Evolutionary conservation across 2,329 filamentous ascomycete genomes (phyloP).

Genomic region (Lasiodiplodia sp.): DNA sequence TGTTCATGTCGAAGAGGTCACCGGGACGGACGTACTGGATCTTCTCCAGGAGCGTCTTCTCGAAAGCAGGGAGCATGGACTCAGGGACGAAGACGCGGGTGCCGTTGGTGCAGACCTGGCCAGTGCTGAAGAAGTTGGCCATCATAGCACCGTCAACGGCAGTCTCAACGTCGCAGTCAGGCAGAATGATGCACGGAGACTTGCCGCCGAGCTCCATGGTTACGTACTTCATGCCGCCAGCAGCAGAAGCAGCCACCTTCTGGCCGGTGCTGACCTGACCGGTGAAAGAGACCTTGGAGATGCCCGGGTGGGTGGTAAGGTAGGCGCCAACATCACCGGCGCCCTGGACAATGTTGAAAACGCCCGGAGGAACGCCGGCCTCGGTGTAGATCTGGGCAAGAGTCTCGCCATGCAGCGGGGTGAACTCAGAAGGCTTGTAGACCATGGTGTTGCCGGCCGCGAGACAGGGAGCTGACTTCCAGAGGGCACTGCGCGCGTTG

Average conservation of each 20-base stretch:
- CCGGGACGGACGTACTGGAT: slow-evolving; percentile 75
- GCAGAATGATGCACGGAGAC: slow-evolving; percentile 79
- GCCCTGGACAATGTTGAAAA: slow-evolving; percentile 76
- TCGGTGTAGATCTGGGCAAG: slow-evolving; percentile 79
- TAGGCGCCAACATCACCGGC: slow-evolving; percentile 79
- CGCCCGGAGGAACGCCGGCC: slow-evolving; percentile 79
- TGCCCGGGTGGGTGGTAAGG: slow-evolving; percentile 72
- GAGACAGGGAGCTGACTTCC: slow-evolving; percentile 87
- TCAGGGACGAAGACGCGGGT: slow-evolving; percentile 84
- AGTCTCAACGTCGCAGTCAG: slow-evolving; percentile 77
- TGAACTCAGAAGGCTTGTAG: slow-evolving; percentile 89
- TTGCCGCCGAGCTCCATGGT: slow-evolving; percentile 94
- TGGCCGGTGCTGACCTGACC: slow-evolving; percentile 84
- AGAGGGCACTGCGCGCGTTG: slow-evolving; percentile 63
- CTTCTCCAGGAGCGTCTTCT: slow-evolving; percentile 72
- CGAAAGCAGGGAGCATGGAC: slow-evolving; percentile 70
- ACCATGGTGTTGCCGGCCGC: slow-evolving; percentile 90
- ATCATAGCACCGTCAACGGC: slow-evolving; percentile 93
- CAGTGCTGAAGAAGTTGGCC: slow-evolving; percentile 90
- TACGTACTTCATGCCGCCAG: slow-evolving; percentile 83
- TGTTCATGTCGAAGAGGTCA: slow-evolving; percentile 72
- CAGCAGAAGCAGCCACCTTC: slow-evolving; percentile 80
- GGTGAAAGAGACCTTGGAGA: slow-evolving; percentile 90
- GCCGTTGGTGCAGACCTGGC: slow-evolving; percentile 92
- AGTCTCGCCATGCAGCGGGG: slow-evolving; percentile 79